Conservation (phyloP, 352 stramenopile species). For the Nannochloropsis limnetica region DNA sequence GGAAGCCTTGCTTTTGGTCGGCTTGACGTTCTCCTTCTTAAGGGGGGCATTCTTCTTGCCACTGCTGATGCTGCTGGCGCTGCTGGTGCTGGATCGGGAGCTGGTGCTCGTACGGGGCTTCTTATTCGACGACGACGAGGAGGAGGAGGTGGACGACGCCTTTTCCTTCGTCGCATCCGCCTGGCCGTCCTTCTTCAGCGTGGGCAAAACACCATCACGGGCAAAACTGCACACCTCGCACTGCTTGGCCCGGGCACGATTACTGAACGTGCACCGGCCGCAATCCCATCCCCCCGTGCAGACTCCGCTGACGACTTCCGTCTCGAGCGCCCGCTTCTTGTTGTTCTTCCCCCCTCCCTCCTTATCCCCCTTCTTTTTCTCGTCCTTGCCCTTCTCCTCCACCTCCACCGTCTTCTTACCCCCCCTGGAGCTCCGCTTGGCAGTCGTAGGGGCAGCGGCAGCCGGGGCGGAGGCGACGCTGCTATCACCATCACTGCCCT, state of each 20-base stretch:
- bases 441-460: background rate
- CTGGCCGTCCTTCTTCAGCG: background rate
- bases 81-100: background rate
- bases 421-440: background rate
- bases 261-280: background rate
- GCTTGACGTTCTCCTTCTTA: background rate
- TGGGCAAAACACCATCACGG: background rate
- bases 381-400: background rate
- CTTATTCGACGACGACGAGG: background rate
- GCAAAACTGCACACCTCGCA: conserved; percentile 9
- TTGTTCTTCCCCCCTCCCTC: background rate
- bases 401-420: background rate
- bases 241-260: conserved; percentile 2
- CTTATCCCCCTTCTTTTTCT: background rate
- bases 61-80: background rate
- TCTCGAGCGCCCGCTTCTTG: background rate
- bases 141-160: background rate
- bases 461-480: background rate
- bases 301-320: background rate
- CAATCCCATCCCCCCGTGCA: conserved; percentile 24
- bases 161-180: background rate
- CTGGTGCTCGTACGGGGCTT: background rate
- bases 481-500: background rate
- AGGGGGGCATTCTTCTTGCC: background rate
- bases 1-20: background rate